These are phyloP conservation scores for Ensete glaucum DNA, from an alignment of 176 grass and related monocot species.

Conservation along the genomic window DNA sequence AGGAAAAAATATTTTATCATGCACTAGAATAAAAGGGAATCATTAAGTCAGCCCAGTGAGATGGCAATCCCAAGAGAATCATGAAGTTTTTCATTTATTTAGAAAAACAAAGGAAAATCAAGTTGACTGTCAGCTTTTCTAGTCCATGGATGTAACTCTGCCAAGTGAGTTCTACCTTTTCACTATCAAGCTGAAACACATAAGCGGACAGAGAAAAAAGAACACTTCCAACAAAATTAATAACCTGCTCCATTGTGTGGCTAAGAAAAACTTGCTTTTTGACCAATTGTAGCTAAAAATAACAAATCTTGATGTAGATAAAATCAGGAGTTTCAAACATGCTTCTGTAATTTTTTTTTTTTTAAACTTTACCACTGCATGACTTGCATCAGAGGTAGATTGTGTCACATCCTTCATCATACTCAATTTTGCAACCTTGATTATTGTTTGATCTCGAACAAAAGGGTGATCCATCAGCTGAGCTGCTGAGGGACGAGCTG, in stretches of 20 bases:
- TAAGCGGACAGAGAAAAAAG: background rate
- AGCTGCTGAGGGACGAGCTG: conserved; percentile 49
- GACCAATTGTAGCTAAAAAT: background rate
- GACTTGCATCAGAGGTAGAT: conserved; percentile 24
- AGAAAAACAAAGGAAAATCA: no score
- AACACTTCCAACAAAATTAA: background rate
- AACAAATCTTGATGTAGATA: background rate
- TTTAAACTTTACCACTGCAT: conserved; percentile 15
- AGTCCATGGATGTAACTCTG: no score
- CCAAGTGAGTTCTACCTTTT: no score
- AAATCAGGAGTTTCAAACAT: background rate
- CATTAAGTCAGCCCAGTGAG: no score
- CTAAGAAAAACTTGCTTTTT: no score
- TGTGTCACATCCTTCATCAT: conserved; percentile 27
- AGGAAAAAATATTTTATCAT: background rate
- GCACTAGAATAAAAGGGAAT: background rate
- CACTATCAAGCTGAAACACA: no score
- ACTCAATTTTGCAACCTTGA: conserved; percentile 42
- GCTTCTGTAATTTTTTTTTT: background rate
- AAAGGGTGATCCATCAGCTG: conserved; percentile 83
- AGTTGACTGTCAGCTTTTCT: no score
- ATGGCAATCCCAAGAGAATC: no score
- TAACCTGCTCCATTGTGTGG: background rate
- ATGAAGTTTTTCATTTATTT: no score
- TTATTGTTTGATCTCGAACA: conserved; percentile 62